phyloP scores from a whole-genome alignment of 208 protist species.

The Wallacemonas sp. region DNA sequence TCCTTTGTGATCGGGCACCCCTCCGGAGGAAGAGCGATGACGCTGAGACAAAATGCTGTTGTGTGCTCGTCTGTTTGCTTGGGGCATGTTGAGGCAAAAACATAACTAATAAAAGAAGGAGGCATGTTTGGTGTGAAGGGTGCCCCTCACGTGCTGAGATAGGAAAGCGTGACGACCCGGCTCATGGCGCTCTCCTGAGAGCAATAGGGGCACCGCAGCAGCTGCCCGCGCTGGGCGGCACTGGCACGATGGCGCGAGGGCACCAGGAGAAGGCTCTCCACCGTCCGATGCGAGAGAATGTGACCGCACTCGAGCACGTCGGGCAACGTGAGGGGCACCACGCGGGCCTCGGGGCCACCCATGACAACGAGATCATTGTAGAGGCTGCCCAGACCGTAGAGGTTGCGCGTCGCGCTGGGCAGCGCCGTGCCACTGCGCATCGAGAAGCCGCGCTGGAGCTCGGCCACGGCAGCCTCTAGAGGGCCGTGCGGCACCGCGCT shows the following conservation, averaged over 20 bases:
- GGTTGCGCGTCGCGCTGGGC: slow-evolving; percentile 31
- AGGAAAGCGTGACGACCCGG: slow-evolving; percentile 52
- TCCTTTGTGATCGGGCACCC: no score
- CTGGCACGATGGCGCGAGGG: slow-evolving; percentile 12
- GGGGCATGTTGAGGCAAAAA: background rate
- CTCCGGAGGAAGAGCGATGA: no score
- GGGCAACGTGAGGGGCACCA: slow-evolving; percentile 52
- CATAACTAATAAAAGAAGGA: slow-evolving; percentile 10
- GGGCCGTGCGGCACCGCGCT: background rate
- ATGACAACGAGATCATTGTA: no score
- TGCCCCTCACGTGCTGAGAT: slow-evolving; percentile 37
- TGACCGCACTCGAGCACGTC: slow-evolving; percentile 78
- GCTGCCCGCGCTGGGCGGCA: slow-evolving; percentile 3
- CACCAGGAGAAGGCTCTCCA: slow-evolving; percentile 36
- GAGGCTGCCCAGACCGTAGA: slow-evolving; percentile 18
- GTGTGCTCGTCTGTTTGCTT: no score
- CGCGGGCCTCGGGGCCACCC: slow-evolving; percentile 1
- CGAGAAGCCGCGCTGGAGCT: background rate
- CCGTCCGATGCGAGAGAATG: slow-evolving; percentile 64
- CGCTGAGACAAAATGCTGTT: slow-evolving; percentile 15
- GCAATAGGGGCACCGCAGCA: slow-evolving; percentile 79
- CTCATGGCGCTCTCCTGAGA: slow-evolving; percentile 34
- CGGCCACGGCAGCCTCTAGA: background rate
- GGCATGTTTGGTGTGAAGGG: no score
- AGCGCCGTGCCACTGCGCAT: slow-evolving; percentile 12